Conservation (phyloP, 768 basidiomycete species). For the Hortiboletus campestris region DNA sequence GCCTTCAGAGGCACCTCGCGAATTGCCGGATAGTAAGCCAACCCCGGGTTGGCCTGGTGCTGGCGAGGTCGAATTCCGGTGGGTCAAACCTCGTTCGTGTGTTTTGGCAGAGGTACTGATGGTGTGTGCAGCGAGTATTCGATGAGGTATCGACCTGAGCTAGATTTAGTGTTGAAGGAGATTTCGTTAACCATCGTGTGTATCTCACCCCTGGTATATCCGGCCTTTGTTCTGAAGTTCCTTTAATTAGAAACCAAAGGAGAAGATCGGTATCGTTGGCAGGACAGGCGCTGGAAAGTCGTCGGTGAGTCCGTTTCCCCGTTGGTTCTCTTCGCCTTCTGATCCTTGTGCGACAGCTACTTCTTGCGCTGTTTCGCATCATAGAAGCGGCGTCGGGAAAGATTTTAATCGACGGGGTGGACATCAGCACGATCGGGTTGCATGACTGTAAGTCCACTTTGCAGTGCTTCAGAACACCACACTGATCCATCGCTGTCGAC, state of each 20-base stretch:
- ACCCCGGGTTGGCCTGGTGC: slow-evolving; percentile 63
- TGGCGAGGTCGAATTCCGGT: slow-evolving; percentile 75
- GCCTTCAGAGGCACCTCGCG: slow-evolving; percentile 69
- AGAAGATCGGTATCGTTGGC: slow-evolving; percentile 90
- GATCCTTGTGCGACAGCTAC: slow-evolving; percentile 36
- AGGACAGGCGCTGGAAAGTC: slow-evolving; percentile 82
- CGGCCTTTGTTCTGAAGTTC: slow-evolving; percentile 2
- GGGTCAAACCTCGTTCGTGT: slow-evolving; percentile 23
- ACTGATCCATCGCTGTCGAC: background rate
- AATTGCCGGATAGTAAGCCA: slow-evolving; percentile 59
- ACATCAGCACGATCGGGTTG: slow-evolving; percentile 74
- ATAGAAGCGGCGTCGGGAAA: slow-evolving; percentile 68
- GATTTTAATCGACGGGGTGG: slow-evolving; percentile 71
- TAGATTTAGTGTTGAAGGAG: slow-evolving; percentile 78
- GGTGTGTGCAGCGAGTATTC: slow-evolving; percentile 55
- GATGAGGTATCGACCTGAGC: slow-evolving; percentile 73
- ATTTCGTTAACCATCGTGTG: slow-evolving; percentile 69
- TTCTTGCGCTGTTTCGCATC: slow-evolving; percentile 75
- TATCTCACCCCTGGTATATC: background rate
- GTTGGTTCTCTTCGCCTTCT: background rate
- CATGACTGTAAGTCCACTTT: slow-evolving; percentile 42
- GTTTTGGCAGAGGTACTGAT: background rate
- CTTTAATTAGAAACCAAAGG: slow-evolving; percentile 58
- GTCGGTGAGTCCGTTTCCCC: slow-evolving; percentile 43
- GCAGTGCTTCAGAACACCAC: too few species aligned